phyloP scores from a whole-genome alignment of 345 rosid genomes.

The Carallia pectinifolia region DNA sequence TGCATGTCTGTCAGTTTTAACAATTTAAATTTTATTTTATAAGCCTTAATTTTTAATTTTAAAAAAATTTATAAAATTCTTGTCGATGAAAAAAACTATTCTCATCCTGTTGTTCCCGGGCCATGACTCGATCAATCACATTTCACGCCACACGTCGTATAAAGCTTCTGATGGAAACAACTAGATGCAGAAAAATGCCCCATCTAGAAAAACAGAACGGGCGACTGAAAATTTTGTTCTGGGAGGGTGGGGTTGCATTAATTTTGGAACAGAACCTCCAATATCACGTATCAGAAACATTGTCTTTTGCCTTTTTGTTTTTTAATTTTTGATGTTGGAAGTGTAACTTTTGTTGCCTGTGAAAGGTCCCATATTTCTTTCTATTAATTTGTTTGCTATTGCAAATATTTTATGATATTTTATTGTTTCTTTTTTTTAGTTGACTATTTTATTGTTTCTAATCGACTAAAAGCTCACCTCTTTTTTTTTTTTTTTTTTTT shows the following conservation, averaged over 20 bases:
- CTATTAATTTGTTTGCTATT: too few relatives aligned
- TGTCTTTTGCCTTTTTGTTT: not conserved
- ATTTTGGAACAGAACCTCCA: conserved; percentile 10
- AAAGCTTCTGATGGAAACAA: not conserved
- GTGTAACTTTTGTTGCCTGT: not conserved
- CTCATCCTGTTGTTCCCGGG: too few relatives aligned
- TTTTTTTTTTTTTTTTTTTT: not conserved
- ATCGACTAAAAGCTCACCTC: not conserved
- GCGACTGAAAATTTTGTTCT: conserved; percentile 17
- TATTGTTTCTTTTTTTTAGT: too few relatives aligned
- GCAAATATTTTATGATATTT: too few relatives aligned
- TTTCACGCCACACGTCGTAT: not conserved
- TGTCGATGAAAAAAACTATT: too few relatives aligned
- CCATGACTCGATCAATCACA: not conserved
- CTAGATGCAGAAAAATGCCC: not conserved
- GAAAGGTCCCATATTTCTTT: not conserved
- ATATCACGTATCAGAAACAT: not conserved
- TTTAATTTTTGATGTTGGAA: not conserved
- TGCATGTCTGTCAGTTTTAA: too few relatives aligned
- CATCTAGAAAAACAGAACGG: conserved; percentile 5
- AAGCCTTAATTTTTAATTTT: too few relatives aligned
- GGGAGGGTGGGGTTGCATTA: conserved; percentile 11
- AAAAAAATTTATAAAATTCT: too few relatives aligned
- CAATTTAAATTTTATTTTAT: too few relatives aligned
- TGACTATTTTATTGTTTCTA: too few relatives aligned